phyloP scores from a whole-genome alignment of 176 grass and related monocot genomes.

The Pharus latifolius region DNA sequence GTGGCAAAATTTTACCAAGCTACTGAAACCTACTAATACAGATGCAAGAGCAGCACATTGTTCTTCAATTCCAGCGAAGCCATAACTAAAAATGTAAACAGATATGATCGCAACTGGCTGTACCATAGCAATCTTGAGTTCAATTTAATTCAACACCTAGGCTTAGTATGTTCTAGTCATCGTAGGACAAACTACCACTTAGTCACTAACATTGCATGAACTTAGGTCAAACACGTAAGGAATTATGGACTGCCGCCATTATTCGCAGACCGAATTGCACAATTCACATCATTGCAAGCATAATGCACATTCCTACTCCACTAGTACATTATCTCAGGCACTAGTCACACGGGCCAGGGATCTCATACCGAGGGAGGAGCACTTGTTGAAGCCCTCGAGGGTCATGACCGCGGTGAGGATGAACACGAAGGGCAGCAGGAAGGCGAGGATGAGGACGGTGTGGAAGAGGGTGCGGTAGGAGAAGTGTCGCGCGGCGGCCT shows the following conservation, averaged over 20 bases:
- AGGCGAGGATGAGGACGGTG: conserved; percentile 85
- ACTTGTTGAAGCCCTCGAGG: conserved; percentile 91
- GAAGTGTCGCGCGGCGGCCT: conserved; percentile 70
- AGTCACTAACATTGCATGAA: neutral
- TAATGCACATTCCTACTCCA: neutral
- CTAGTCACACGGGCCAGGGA: neutral
- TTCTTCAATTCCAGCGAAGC: no score
- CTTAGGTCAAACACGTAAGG: neutral
- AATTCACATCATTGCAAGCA: neutral
- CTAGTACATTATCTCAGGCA: neutral
- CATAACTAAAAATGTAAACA: no score
- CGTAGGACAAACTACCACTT: no score
- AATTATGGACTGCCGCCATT: neutral
- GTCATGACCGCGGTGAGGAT: conserved; percentile 88
- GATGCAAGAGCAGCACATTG: no score
- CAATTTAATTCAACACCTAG: no score
- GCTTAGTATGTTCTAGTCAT: no score
- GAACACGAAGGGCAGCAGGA: conserved; percentile 88
- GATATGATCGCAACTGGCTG: no score
- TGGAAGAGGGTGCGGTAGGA: conserved; percentile 96
- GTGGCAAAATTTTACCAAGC: no score
- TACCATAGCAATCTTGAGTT: no score
- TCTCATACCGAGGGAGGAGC: conserved; percentile 78
- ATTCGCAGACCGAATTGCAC: neutral
- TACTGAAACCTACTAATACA: no score